Base-by-base conservation (phyloP, 164 flowering plant genomes). In the Macadamia tetraphylla region DNA sequence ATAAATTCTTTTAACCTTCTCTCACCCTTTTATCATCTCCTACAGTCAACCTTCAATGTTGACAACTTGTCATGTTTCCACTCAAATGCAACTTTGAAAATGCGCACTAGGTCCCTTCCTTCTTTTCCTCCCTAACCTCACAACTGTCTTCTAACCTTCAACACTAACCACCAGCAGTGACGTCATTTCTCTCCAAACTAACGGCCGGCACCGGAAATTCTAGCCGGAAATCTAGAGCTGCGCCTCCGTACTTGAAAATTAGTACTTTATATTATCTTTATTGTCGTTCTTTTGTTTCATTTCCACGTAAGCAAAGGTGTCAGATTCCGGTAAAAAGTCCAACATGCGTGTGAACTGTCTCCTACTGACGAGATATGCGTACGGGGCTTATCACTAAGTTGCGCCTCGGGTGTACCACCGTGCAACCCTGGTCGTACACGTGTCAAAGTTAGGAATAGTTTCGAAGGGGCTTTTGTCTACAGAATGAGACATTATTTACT, bases 1-100 rank as follows among this genome's bases (percentile, higher is more conserved):
- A 6, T 23, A 58, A 35, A 44, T 35, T 18, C 40, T 42, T 67
- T 32, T 35, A 40, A 10, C 40, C 63, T 61, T 56, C 65, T 75
- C 59, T 72, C 75, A 48, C 69, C 67, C 5, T 5, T 35, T 35
- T 35, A 5, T 35, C 40, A 35, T 35, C 40, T 62, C 76, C 79
- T 72, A 80, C 81, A 82, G 85, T 83, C 73, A 78, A 73, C 67
- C 66, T 23, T 58, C 63, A 30, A 49, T 30, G 49, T 65, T 43
- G 30, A 2, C 40, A 35, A 35, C 40, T 35, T 35, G 40, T 75
- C 84, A 76, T 49, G 56, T 23, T 78, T 78, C 84, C 83, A 81
- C 80, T 72, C 70, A 46, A 30, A 59, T 53, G 31, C 61, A 29
- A 62, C 17, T 74, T 61, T 69, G 68, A 65, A 69, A 65, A 72